phyloP scores from a whole-genome alignment of 441 rosid genomes.

The Bocquillonia castaneifolia region DNA sequence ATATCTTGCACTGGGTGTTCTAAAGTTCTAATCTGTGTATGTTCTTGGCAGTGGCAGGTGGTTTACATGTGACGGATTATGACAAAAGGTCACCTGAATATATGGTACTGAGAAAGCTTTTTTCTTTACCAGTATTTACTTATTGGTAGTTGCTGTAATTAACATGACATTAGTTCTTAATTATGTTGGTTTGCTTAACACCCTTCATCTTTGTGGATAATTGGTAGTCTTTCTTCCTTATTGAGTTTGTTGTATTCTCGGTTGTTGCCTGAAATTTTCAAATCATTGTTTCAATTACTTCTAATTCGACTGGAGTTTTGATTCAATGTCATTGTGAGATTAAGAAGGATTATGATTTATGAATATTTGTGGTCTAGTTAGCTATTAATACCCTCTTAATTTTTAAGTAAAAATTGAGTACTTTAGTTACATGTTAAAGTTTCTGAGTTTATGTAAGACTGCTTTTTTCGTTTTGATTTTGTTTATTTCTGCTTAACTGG shows the following conservation, averaged over 20 bases:
- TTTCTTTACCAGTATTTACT: not conserved
- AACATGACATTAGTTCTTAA: not conserved
- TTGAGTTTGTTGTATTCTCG: not conserved
- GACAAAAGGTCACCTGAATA: constrained; percentile 20
- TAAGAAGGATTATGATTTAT: no score
- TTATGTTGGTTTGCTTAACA: not conserved
- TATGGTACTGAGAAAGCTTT: constrained; percentile 26
- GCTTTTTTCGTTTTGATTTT: not conserved
- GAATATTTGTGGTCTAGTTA: no score
- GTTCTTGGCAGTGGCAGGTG: constrained; percentile 36
- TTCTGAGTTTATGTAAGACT: not conserved
- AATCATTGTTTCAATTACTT: not conserved
- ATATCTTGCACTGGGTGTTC: not conserved
- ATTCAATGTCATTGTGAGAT: no score
- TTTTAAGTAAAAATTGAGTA: not conserved
- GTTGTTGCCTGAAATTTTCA: not conserved
- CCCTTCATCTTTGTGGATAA: not conserved
- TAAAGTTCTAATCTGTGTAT: not conserved
- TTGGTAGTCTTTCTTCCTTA: not conserved
- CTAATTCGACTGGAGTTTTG: no score
- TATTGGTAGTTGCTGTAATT: not conserved
- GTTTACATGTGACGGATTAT: constrained; percentile 20
- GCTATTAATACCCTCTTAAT: not conserved
- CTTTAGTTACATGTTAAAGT: not conserved
- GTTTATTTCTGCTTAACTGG: not conserved